These are phyloP conservation scores for Fraxinus baroniana DNA, from an alignment of 305 asterid species.

Conservation along the genomic window DNA sequence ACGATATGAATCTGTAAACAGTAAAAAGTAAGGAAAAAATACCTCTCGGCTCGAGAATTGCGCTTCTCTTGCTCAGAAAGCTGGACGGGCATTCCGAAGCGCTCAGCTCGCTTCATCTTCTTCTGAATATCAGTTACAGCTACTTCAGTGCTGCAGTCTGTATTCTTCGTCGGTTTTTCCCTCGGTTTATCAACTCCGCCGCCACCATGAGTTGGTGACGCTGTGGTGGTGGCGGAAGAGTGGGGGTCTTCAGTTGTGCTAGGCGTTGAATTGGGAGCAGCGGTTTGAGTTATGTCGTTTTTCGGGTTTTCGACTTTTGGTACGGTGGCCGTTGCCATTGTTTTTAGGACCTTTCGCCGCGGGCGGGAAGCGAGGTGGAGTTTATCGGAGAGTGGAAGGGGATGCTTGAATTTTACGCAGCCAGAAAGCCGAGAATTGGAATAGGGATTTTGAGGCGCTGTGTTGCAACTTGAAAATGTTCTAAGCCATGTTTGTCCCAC, in stretches of 20 bases:
- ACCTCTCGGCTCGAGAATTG: slow-evolving; percentile 46
- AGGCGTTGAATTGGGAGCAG: slow-evolving; percentile 19
- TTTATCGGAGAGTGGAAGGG: not conserved
- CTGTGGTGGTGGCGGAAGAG: slow-evolving; percentile 1
- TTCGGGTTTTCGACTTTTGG: slow-evolving; percentile 24
- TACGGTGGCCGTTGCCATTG: slow-evolving; percentile 27
- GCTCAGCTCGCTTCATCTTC: slow-evolving; percentile 42
- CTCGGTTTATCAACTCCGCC: slow-evolving; percentile 13
- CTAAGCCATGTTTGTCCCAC: too few relatives aligned
- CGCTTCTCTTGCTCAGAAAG: slow-evolving; percentile 41
- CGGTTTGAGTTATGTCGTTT: slow-evolving; percentile 16
- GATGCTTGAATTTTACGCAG: not conserved
- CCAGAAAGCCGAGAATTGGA: not conserved
- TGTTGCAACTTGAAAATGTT: too few relatives aligned
- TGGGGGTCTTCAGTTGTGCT: not conserved
- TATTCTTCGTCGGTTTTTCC: not conserved
- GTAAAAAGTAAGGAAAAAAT: not conserved
- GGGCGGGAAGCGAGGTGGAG: not conserved
- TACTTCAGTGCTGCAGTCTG: slow-evolving; percentile 10
- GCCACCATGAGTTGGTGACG: slow-evolving; percentile 12
- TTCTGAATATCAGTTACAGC: slow-evolving; percentile 30
- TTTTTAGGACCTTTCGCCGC: not conserved
- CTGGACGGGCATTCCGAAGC: slow-evolving; percentile 37
- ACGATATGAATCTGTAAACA: not conserved
- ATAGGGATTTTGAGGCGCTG: too few relatives aligned